Percentiles rank a stretch among this genome's conserved stretches.
These are phyloP conservation scores for Stemphylium beticola DNA, from an alignment of 2,329 filamentous ascomycete species.

Conservation along the genomic window DNA sequence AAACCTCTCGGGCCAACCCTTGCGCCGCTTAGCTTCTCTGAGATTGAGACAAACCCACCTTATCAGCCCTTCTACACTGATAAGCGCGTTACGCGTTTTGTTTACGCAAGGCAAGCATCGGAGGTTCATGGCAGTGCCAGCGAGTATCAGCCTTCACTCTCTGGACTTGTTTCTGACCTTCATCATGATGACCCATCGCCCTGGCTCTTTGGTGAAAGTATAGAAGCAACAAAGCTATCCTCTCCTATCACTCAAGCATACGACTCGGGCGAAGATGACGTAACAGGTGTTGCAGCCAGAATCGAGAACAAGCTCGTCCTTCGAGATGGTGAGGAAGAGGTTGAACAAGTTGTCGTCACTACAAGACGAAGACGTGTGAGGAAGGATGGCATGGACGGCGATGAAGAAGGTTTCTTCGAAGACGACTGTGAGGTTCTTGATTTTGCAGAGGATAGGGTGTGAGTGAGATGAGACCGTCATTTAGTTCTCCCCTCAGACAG, in stretches of 20 bases:
- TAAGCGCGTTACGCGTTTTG: conserved; percentile 77
- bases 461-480: not conserved
- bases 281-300: conserved; percentile 57
- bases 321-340: conserved; percentile 62
- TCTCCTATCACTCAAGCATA: conserved; percentile 47
- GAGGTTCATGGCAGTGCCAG: conserved; percentile 31
- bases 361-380: conserved; percentile 70
- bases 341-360: conserved; percentile 82
- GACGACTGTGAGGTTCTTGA: conserved; percentile 91
- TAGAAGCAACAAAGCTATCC: conserved; percentile 56
- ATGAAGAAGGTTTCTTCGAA: conserved; percentile 80
- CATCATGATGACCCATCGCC: conserved; percentile 45
- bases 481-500: not conserved
- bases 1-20: conserved; percentile 45
- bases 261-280: conserved; percentile 45
- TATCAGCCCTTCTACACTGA: conserved; percentile 98
- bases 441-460: conserved; percentile 70
- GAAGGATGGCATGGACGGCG: conserved; percentile 60
- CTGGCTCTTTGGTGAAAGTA: conserved; percentile 62
- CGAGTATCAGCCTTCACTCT: conserved; percentile 29
- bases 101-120: conserved; percentile 58
- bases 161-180: conserved; percentile 34
- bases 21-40: conserved; percentile 67
- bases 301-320: conserved; percentile 54
- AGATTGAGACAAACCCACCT: conserved; percentile 93